Conservation (phyloP, 179 eudicot species). For the Amaranthus tricolor region DNA sequence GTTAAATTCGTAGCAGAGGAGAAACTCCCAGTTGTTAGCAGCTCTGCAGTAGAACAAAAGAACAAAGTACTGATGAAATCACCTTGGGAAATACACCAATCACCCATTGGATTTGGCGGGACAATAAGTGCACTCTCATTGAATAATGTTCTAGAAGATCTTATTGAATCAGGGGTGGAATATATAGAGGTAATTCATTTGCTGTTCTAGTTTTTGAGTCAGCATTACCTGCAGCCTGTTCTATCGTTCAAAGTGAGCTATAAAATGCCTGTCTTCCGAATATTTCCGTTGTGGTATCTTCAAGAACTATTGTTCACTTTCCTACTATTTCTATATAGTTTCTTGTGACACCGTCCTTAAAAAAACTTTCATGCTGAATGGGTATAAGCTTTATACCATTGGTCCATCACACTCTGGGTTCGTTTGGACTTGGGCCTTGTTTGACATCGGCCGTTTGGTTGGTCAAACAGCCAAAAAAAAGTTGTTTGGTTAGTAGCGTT, state of each 20-base stretch:
- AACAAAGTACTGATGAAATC: slow-evolving; percentile 84
- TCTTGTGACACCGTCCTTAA: not conserved
- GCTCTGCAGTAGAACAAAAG: slow-evolving; percentile 44
- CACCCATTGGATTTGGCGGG: slow-evolving; percentile 84
- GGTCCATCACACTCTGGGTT: not conserved
- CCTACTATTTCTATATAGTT: not conserved
- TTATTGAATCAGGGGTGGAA: slow-evolving; percentile 60
- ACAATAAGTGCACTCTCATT: slow-evolving; percentile 56
- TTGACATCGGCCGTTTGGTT: too few relatives aligned
- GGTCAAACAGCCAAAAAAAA: not conserved
- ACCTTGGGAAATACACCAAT: slow-evolving; percentile 85
- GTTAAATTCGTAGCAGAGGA: slow-evolving; percentile 89
- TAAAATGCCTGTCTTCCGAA: not conserved
- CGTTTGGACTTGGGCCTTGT: not conserved
- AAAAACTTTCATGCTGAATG: not conserved
- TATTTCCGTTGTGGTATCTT: not conserved
- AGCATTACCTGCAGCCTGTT: not conserved
- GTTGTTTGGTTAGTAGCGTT: not conserved
- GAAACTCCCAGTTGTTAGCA: slow-evolving; percentile 70
- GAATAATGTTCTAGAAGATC: slow-evolving; percentile 47
- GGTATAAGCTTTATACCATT: not conserved
- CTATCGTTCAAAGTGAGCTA: not conserved
- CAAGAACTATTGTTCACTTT: not conserved
- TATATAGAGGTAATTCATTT: slow-evolving; percentile 63
- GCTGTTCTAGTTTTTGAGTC: slow-evolving; percentile 3